These are phyloP conservation scores for Rhodomyrtus psidioides DNA, from an alignment of 441 rosid species.

Conservation along the genomic window DNA sequence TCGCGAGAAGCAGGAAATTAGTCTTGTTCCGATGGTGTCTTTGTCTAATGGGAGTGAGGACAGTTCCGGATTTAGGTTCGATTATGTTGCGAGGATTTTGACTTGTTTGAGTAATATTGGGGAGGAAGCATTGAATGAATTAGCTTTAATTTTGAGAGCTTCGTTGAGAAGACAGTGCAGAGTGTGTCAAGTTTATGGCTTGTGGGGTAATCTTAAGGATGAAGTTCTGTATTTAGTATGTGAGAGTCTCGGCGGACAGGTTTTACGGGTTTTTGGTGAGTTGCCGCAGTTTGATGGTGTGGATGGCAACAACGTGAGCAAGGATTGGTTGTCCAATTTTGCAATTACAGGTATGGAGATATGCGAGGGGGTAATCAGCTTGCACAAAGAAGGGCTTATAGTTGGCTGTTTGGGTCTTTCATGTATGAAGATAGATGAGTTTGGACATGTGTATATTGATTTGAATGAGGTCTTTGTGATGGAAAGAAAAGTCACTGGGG, in stretches of 20 bases:
- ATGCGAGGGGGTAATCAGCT: slow-evolving; percentile 51
- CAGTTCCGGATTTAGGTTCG: slow-evolving; percentile 28
- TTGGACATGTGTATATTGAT: slow-evolving; percentile 53
- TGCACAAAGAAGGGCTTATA: slow-evolving; percentile 49
- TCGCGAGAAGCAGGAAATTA: slow-evolving; percentile 24
- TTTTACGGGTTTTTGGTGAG: slow-evolving; percentile 4
- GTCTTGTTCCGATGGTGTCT: slow-evolving; percentile 40
- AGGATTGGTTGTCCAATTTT: slow-evolving; percentile 35
- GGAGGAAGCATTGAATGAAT: slow-evolving; percentile 35
- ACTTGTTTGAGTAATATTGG: slow-evolving; percentile 42
- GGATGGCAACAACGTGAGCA: not conserved
- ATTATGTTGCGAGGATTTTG: slow-evolving; percentile 44
- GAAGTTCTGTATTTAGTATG: slow-evolving; percentile 55
- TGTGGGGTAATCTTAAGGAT: slow-evolving; percentile 63
- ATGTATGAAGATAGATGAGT: slow-evolving; percentile 52
- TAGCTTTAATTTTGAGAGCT: slow-evolving; percentile 28
- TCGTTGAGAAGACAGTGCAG: slow-evolving; percentile 17
- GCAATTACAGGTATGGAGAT: slow-evolving; percentile 58
- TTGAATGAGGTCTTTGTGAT: slow-evolving; percentile 35
- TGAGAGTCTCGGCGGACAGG: slow-evolving; percentile 27
- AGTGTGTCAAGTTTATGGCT: slow-evolving; percentile 44
- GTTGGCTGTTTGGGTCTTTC: slow-evolving; percentile 49
- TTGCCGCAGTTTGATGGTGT: slow-evolving; percentile 12
- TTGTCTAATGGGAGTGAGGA: slow-evolving; percentile 18
- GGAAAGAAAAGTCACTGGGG: slow-evolving; percentile 27